Conservation (phyloP, 306 rosid species). For the Quercus dentata region DNA sequence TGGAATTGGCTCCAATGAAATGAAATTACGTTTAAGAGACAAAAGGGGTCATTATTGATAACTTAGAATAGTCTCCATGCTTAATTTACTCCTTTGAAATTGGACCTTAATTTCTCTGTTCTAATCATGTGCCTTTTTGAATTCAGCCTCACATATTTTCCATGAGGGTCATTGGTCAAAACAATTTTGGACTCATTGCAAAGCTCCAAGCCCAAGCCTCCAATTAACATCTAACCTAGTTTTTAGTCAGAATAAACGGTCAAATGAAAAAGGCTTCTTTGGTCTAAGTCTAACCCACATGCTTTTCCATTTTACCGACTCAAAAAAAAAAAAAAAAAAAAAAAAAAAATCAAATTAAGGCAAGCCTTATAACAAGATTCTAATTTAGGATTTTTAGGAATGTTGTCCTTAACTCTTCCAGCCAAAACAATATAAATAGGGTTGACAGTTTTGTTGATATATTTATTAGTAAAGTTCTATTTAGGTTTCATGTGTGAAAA, state of each 20-base stretch:
- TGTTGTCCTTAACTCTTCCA: no score
- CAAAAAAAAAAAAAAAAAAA: background rate
- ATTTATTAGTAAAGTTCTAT: no score
- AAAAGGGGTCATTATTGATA: background rate
- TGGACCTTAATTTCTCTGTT: constrained; percentile 7
- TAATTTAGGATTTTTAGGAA: no score
- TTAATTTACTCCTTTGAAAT: constrained; percentile 5
- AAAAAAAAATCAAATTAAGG: background rate
- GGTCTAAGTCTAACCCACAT: no score
- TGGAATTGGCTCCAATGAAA: no score
- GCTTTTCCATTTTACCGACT: background rate
- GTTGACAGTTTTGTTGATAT: no score
- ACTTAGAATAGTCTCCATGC: background rate
- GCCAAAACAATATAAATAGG: no score
- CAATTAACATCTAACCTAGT: background rate
- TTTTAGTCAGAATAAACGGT: background rate
- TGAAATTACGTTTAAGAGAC: no score
- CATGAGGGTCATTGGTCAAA: constrained; percentile 9
- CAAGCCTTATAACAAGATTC: no score
- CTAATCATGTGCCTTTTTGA: constrained; percentile 23
- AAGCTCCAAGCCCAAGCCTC: background rate
- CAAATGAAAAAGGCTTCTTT: background rate
- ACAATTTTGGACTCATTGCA: background rate
- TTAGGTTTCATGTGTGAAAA: no score
- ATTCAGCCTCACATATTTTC: constrained; percentile 17